These are phyloP conservation scores for Catunica adiposa DNA, from an alignment of 2,329 filamentous ascomycete species.

Conservation along the genomic window DNA sequence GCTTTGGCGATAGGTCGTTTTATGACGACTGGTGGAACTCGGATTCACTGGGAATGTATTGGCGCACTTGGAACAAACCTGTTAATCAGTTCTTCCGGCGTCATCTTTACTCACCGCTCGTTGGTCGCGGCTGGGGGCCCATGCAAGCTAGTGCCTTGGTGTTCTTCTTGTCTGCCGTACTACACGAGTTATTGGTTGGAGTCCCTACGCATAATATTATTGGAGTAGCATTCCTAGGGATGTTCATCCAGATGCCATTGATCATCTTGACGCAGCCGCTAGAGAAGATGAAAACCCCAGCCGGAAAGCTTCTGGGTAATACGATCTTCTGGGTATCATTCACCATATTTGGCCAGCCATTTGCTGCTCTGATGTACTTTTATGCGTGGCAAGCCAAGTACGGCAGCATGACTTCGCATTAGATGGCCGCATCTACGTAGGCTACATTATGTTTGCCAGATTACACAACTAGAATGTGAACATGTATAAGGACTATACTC, in stretches of 20 bases:
- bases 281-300: slow-evolving; percentile 59
- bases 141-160: slow-evolving; percentile 59
- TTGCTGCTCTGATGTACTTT: slow-evolving; percentile 86
- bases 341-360: slow-evolving; percentile 83
- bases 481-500: too few relatives aligned
- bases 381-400: slow-evolving; percentile 99
- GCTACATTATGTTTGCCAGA: too few relatives aligned
- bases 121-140: slow-evolving; percentile 66
- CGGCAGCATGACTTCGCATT: slow-evolving; percentile 49
- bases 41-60: slow-evolving; percentile 70
- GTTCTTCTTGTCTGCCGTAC: slow-evolving; percentile 71
- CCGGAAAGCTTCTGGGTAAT: slow-evolving; percentile 71
- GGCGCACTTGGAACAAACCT: slow-evolving; percentile 95
- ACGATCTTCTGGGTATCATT: slow-evolving; percentile 95
- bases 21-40: slow-evolving; percentile 99
- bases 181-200: slow-evolving; percentile 86
- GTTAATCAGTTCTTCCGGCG: slow-evolving; percentile 94
- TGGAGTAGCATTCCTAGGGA: slow-evolving; percentile 82
- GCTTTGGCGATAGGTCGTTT: slow-evolving; percentile 84
- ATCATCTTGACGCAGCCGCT: slow-evolving; percentile 66
- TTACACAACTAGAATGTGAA: too few relatives aligned
- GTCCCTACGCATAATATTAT: slow-evolving; percentile 90
- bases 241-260: slow-evolving; percentile 83
- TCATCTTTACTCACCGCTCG: slow-evolving; percentile 77
- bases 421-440: too few relatives aligned